Base-by-base conservation (phyloP, 1,284 basidiomycete species). In the Cryptococcus wingfieldii region DNA sequence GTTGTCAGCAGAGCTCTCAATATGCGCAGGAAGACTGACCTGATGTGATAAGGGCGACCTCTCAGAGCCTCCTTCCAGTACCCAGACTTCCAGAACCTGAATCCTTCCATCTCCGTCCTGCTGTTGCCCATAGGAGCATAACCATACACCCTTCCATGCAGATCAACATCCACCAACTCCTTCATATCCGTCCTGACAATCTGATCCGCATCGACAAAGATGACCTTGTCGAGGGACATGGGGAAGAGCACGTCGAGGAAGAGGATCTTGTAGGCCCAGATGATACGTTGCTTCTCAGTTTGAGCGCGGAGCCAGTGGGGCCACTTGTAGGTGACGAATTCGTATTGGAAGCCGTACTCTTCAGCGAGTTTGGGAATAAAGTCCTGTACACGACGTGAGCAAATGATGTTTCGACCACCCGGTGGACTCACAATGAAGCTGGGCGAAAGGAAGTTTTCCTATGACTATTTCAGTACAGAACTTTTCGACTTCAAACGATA, bases 221-320 rank as follows among this genome's bases (percentile, higher is more conserved):
- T 95, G 58, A 98, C 93, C 72, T 96, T 95, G 79, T 95, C 91
- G 51, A 98, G 83, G 76, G 95, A 90, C 85, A 98, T 90, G 3
- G 95, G 95, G 83, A 98, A 98, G 6, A 98, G 83, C 7, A 98
- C 94, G 68, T 98, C 95, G 28, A 98, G 84, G 83, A 98, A 98
- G 39, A 98, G 84, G 60, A 98, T 98, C 79, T 98, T 98, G 82
- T 98, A 97, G 2, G 90, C 96, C 95, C 95, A 98, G 67, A 98
- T 98, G 55, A 93, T 89, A 19, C 95, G 83, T 75, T 98, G 95
- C 76, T 98, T 98, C 78, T 98, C 95, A 54, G 86, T 93, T 74
- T 98, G 95, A 10, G 84, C 83, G n/a, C 92, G 87, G 13, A 98
- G 81, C 95, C 95, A 98, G 3, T 88, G 88, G 0, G 95, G 96